Percentiles rank a stretch among this genome's conserved stretches.
phyloP scores from a whole-genome alignment of 208 protist genomes.

The Acanthamoeba triangularis region DNA sequence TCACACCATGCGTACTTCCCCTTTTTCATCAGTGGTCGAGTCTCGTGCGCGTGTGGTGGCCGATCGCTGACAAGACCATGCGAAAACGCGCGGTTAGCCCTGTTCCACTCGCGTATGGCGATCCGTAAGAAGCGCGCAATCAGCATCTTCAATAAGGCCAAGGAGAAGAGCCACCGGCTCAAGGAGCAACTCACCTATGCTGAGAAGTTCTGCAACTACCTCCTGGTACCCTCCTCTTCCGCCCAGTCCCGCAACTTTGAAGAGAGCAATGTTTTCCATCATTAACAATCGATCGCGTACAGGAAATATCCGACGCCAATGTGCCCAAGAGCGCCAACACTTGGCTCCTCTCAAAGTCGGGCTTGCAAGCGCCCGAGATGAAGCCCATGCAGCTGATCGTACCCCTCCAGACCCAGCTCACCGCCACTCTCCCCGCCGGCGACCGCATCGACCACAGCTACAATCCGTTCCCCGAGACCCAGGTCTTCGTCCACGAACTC shows the following conservation, averaged over 20 bases:
- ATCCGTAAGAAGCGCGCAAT: constrained; percentile 49
- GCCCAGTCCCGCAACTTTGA: no score
- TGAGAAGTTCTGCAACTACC: constrained; percentile 72
- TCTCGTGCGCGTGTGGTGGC: not conserved
- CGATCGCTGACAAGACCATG: not conserved
- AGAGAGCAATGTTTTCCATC: not conserved
- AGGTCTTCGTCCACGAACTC: constrained; percentile 69
- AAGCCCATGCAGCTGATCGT: constrained; percentile 78
- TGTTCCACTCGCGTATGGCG: constrained; percentile 34
- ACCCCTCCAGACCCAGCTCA: constrained; percentile 79
- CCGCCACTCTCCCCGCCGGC: constrained; percentile 53
- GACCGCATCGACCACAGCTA: not conserved
- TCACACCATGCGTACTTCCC: not conserved
- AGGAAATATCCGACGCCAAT: constrained; percentile 53
- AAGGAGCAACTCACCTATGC: constrained; percentile 66
- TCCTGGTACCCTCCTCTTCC: not conserved
- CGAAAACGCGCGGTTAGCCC: not conserved
- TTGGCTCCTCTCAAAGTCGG: not conserved
- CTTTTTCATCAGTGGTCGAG: not conserved
- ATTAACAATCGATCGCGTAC: not conserved
- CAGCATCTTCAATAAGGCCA: constrained; percentile 65
- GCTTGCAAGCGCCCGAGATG: constrained; percentile 62
- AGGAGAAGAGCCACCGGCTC: constrained; percentile 5
- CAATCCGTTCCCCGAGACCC: constrained; percentile 39
- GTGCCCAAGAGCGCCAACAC: constrained; percentile 47